Base-by-base conservation (phyloP, 2,329 filamentous ascomycete species). In the Pseudogymnoascus sp. region DNA sequence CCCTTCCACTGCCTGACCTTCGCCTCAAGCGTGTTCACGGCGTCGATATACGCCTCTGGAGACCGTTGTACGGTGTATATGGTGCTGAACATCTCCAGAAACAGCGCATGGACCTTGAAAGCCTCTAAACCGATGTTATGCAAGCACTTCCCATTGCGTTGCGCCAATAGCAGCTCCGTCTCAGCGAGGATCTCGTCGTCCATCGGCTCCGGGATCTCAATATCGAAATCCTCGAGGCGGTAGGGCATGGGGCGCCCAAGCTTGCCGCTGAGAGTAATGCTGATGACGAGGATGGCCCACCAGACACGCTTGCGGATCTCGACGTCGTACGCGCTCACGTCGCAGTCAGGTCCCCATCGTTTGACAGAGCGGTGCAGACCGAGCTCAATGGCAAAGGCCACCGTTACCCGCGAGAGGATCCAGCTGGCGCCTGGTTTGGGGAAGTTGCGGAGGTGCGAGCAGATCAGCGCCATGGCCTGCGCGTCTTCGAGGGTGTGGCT, bases 251-350 rank as follows among this genome's bases (percentile, higher is more conserved):
- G 91, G 14, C 87, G 81, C 16, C 91, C 91, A 37, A 93, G 83
- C 64, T 89, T 90, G 19, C 89, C 89, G 68, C 86, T 86, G 7
- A 93, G 77, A n/a, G 84, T 85, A 8, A 89, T 80, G 65, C 86
- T 81, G 13, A 92, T 79, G 4, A 82, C 79, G 42, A 92, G 75
- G 10, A 93, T 80, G 4, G 81, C 81, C 88, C 90, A 96, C 79
- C 91, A 96, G 0, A 86, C 81, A 13, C 91, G 82, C 75, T 93
- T 93, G 24, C 90, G 82, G 74, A 93, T 81, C 72, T 96, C 90
- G 64, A 89, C 83, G 4, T 88, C 84, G 1, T 92, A 79, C 2
- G 72, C 69, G 29, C 26, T 56, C n/a, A 56, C 47, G n/a, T 19
- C 47, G 1, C 73, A 69, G 1, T 77, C 73, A 13, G 78, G 73